Base-by-base conservation (phyloP, 805 yeast genomes). In the Maudiozyma serrabonitensis region DNA sequence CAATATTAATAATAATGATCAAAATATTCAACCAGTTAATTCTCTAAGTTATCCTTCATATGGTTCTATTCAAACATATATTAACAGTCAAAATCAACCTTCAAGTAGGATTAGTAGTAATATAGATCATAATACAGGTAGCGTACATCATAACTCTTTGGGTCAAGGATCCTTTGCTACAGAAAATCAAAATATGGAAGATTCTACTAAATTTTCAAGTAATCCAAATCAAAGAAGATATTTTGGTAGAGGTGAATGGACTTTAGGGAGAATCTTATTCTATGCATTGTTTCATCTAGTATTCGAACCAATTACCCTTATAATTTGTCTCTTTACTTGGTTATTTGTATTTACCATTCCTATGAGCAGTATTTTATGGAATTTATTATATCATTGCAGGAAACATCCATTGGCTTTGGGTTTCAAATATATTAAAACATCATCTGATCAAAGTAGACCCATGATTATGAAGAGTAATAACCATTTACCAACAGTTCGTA, bases 221-320 rank as follows among this genome's bases (percentile, higher is more conserved):
- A 39, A 34, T 37, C 45, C 53, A 31, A 43, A 55, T 21, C 79
- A 62, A 68, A 71, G 64, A 21, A 75, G 98, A 51, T 72, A 80
- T 46, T 91, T 93, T 64, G 98, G 98, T 35, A 75, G 98, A 64
- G 98, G 98, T 37, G 71, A 80, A 56, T 93, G 98, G 98, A 81
- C 83, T 16, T 62, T 81, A 18, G 96, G 96, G 1, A 75, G 98
- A 54, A 75, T 91, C 25, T 61, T 82, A 12, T 91, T 88, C 60
- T 93, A 81, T 61, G 1, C 81, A 2, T 77, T 78, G 55, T 90
- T 81, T 64, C 88, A 90, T 62, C 55, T 78, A 3, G 53, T 86
- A 3, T 61, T 90, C 26, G 84, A 81, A 52, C 98, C 98, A 1
- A 60, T 86, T 2, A 70, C 82, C 32, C 62, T 72, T 15, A 2